phyloP scores from a whole-genome alignment of 768 basidiomycete species.

The Tricholoma flavovirens region DNA sequence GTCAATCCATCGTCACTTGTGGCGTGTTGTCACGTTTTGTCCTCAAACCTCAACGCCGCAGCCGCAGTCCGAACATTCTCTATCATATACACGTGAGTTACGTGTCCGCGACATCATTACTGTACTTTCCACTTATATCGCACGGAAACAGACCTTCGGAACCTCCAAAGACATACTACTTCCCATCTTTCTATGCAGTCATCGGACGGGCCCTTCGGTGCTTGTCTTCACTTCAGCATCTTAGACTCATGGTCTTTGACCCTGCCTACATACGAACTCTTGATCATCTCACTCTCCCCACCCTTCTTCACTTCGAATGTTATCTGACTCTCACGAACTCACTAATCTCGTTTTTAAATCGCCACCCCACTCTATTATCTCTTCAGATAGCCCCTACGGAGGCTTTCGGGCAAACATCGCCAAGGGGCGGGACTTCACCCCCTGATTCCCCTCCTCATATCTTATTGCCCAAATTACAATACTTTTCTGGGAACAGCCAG shows the following conservation, averaged over 20 bases:
- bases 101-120: neutral
- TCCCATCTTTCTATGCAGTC: slow-evolving; percentile 26
- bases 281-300: slow-evolving; percentile 18
- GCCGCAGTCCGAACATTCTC: slow-evolving; percentile 24
- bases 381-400: slow-evolving; percentile 31
- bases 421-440: neutral
- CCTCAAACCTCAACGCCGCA: slow-evolving; percentile 22
- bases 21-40: slow-evolving; percentile 29
- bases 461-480: slow-evolving; percentile 28
- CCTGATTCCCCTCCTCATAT: slow-evolving; percentile 11
- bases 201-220: slow-evolving; percentile 23
- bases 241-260: slow-evolving; percentile 28
- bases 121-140: neutral
- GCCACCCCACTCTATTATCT: slow-evolving; percentile 28
- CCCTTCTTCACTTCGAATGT: slow-evolving; percentile 31
- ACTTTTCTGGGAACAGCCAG: slow-evolving; percentile 31
- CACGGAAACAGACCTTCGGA: slow-evolving; percentile 14
- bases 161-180: slow-evolving; percentile 14
- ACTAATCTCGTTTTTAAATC: slow-evolving; percentile 29
- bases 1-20: slow-evolving; percentile 23
- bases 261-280: slow-evolving; percentile 22
- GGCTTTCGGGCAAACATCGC: slow-evolving; percentile 5
- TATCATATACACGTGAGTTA: slow-evolving; percentile 30
- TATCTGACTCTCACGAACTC: slow-evolving; percentile 25
- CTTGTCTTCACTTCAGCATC: slow-evolving; percentile 22